These are phyloP conservation scores for Selenicereus undatus DNA, from an alignment of 148 eudicot genomes.

Conservation along the genomic window DNA sequence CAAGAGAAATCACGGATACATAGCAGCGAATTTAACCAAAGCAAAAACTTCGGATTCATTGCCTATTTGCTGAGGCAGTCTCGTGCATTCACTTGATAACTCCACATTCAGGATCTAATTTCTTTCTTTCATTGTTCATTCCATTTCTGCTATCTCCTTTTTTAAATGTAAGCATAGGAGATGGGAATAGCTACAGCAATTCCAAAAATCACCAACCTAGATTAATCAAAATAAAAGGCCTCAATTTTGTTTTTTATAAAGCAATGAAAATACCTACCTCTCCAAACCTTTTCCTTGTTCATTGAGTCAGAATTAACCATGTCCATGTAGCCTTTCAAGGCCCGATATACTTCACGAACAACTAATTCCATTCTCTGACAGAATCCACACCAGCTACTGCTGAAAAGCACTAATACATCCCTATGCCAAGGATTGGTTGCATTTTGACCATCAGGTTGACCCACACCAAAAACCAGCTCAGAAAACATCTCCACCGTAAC, in stretches of 20 bases:
- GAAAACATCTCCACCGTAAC: conserved; percentile 51
- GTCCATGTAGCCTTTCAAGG: conserved; percentile 50
- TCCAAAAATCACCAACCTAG: not conserved
- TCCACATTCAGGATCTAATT: not conserved
- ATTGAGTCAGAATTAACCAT: conserved; percentile 34
- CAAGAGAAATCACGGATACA: too few relatives aligned
- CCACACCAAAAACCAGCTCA: conserved; percentile 65
- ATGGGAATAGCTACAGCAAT: not conserved
- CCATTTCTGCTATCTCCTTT: not conserved
- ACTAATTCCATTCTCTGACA: conserved; percentile 89
- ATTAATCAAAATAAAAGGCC: not conserved
- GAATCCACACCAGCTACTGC: conserved; percentile 86
- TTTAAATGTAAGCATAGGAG: not conserved
- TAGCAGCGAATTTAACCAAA: too few relatives aligned
- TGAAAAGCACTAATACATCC: conserved; percentile 78
- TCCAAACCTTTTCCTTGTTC: conserved; percentile 30
- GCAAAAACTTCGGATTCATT: too few relatives aligned
- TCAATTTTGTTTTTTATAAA: not conserved
- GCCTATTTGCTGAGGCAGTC: too few relatives aligned
- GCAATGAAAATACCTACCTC: conserved; percentile 36
- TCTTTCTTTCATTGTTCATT: not conserved
- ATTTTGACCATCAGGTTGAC: conserved; percentile 35
- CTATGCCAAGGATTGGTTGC: conserved; percentile 42
- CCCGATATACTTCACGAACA: conserved; percentile 76
- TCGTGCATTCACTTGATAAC: not conserved